These are phyloP conservation scores for Butyriboletus appendiculatus DNA, from an alignment of 1,284 basidiomycete genomes.

Conservation along the genomic window DNA sequence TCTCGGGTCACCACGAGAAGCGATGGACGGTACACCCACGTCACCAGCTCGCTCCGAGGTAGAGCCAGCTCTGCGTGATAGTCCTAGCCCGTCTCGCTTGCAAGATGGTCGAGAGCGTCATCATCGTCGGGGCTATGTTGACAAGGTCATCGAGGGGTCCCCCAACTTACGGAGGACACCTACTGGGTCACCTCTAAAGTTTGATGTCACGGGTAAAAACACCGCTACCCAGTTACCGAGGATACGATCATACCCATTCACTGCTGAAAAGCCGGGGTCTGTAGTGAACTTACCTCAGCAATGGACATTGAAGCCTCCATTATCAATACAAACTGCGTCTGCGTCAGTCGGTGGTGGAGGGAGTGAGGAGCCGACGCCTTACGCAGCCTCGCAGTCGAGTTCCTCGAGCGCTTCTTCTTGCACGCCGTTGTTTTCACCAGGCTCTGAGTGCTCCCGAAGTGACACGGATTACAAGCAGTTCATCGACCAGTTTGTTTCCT, in stretches of 20 bases:
- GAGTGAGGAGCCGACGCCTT: conserved; percentile 60
- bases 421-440: conserved; percentile 40
- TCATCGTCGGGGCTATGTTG: conserved; percentile 53
- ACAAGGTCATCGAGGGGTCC: conserved; percentile 26
- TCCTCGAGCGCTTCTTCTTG: conserved; percentile 43
- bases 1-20: conserved; percentile 47
- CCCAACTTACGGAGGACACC: conserved; percentile 42
- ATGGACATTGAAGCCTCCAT: conserved; percentile 8
- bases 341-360: background rate
- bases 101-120: conserved; percentile 33
- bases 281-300: background rate
- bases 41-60: conserved; percentile 7
- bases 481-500: conserved; percentile 56
- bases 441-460: conserved; percentile 19
- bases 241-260: conserved; percentile 41
- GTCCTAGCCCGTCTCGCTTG: conserved; percentile 29
- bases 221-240: conserved; percentile 19
- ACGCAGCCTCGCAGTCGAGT: conserved; percentile 45
- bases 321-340: conserved; percentile 19
- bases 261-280: conserved; percentile 16
- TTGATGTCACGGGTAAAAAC: conserved; percentile 6
- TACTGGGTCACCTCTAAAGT: conserved; percentile 40
- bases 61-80: conserved; percentile 22
- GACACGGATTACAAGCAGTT: conserved; percentile 59
- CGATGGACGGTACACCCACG: conserved; percentile 8